Evolutionary conservation across 169 alveolate genomes (phyloP).

Genomic region (Plasmodium gonderi): DNA sequence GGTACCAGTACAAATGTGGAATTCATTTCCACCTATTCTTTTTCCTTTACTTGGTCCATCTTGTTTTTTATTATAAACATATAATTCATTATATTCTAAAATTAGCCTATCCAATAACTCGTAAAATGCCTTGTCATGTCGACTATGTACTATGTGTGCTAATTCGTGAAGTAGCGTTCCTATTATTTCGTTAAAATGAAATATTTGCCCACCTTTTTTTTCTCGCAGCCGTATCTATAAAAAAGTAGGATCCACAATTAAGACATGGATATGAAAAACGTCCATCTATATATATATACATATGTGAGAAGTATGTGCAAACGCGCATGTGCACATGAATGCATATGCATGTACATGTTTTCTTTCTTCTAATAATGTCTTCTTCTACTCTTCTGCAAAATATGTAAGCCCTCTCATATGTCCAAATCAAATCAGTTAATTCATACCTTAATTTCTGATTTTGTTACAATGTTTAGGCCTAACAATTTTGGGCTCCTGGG

Average conservation of each 20-base stretch:
- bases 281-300: neutral
- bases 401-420: too few species aligned
- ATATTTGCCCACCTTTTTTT: conserved; percentile 29
- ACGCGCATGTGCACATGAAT: neutral
- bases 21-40: neutral
- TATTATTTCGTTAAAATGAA: conserved; percentile 51
- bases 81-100: conserved; percentile 49
- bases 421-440: neutral
- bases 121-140: conserved; percentile 52
- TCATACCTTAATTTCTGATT: conserved; percentile 71
- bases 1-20: neutral
- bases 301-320: neutral
- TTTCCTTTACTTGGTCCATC: conserved; percentile 5
- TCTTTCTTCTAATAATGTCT: neutral
- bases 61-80: conserved; percentile 7
- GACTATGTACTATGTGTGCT: conserved; percentile 41
- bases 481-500: conserved; percentile 36
- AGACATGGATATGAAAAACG: neutral
- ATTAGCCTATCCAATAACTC: conserved; percentile 42
- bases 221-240: conserved; percentile 49
- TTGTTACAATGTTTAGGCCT: conserved; percentile 44
- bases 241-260: neutral
- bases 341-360: neutral
- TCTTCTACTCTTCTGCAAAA: neutral
- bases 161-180: conserved; percentile 68